phyloP scores from a whole-genome alignment of 2,329 filamentous ascomycete genomes.

The Ophiostoma ulmi region DNA sequence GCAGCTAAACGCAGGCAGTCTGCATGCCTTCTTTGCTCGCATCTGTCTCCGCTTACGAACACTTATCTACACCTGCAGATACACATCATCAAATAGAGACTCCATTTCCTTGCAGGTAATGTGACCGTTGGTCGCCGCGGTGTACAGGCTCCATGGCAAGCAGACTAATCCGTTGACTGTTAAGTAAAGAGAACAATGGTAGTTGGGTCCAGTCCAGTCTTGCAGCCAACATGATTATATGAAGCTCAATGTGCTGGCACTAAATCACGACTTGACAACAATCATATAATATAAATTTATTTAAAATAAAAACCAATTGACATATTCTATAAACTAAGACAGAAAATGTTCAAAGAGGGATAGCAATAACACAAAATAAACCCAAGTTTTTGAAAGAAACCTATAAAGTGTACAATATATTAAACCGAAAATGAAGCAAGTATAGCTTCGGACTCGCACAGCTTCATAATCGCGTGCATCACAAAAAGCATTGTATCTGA shows the following conservation, averaged over 20 bases:
- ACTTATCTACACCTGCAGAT: background rate
- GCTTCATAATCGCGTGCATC: background rate
- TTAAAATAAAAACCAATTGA: too few species aligned
- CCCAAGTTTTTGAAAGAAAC: too few species aligned
- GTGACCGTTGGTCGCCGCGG: slow-evolving; percentile 6
- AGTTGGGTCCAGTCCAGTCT: background rate
- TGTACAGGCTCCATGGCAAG: background rate
- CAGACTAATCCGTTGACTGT: background rate
- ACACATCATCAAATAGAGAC: background rate
- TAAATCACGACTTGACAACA: background rate
- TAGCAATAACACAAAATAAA: too few species aligned
- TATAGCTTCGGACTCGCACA: too few species aligned
- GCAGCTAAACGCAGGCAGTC: background rate
- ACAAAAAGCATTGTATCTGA: background rate
- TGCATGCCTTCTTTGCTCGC: background rate
- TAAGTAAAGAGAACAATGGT: background rate
- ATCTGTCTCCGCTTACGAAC: background rate
- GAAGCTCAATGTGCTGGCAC: background rate
- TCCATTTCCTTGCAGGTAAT: background rate
- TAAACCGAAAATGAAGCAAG: too few species aligned
- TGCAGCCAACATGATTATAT: background rate
- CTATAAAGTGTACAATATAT: too few species aligned
- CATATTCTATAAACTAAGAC: too few species aligned
- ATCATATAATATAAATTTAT: too few species aligned
- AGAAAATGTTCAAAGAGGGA: too few species aligned